Percentiles rank a stretch among this genome's conserved stretches.
phyloP scores from a whole-genome alignment of 169 alveolate species.

The Cryptosporidium ubiquitum region DNA sequence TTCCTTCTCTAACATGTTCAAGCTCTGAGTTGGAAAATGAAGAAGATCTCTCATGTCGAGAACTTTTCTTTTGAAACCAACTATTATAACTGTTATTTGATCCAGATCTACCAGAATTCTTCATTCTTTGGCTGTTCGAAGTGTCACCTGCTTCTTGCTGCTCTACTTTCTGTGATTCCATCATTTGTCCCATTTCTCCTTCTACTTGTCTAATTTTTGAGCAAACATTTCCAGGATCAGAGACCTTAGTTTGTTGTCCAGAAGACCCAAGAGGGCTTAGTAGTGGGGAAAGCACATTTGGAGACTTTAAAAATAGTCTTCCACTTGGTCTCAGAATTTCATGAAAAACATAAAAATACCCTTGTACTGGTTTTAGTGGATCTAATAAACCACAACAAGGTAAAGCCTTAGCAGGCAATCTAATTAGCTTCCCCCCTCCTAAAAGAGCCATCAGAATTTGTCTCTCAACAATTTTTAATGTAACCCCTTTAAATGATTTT shows the following conservation, averaged over 20 bases:
- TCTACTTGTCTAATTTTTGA: background rate
- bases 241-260: background rate
- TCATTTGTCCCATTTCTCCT: background rate
- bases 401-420: constrained; percentile 44
- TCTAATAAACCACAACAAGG: constrained; percentile 73
- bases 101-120: background rate
- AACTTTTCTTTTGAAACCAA: constrained; percentile 62
- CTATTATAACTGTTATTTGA: constrained; percentile 1
- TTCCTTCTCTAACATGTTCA: constrained; percentile 6
- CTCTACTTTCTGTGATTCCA: constrained; percentile 22
- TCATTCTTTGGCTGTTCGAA: background rate
- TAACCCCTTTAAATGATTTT: constrained; percentile 39
- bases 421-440: constrained; percentile 64
- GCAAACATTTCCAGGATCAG: background rate
- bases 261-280: constrained; percentile 70
- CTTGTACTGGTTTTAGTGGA: constrained; percentile 58
- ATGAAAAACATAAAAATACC: constrained; percentile 67
- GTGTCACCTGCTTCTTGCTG: constrained; percentile 39
- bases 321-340: constrained; percentile 72
- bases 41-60: constrained; percentile 37
- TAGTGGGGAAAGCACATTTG: constrained; percentile 44
- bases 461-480: constrained; percentile 52
- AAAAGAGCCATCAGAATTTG: constrained; percentile 64
- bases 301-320: constrained; percentile 54
- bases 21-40: constrained; percentile 48